phyloP scores from a whole-genome alignment of 2,329 filamentous ascomycete genomes.

The Monascus ruber region DNA sequence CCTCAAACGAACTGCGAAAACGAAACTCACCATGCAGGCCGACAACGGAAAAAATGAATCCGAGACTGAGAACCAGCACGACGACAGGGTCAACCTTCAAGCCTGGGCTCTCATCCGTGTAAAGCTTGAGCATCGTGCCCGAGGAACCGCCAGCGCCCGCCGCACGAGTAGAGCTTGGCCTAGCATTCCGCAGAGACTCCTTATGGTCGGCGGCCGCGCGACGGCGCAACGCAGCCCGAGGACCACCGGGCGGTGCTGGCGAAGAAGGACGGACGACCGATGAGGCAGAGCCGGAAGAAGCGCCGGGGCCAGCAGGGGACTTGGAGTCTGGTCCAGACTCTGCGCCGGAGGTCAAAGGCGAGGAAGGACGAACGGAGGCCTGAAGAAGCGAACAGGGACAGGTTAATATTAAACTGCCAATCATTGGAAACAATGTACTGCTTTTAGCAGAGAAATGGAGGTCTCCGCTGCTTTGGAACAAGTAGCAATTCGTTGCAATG shows the following conservation, averaged over 20 bases:
- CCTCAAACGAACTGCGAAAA: background rate
- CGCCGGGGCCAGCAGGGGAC: constrained; percentile 24
- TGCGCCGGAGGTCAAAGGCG: constrained; percentile 33
- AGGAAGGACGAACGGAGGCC: constrained; percentile 31
- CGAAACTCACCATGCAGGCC: constrained; percentile 76
- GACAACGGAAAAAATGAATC: constrained; percentile 98
- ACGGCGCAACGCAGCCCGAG: constrained; percentile 88
- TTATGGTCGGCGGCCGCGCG: constrained; percentile 95
- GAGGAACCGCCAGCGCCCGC: constrained; percentile 92
- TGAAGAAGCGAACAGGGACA: constrained; percentile 7
- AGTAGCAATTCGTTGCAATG: background rate
- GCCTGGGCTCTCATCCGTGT: constrained; percentile 96
- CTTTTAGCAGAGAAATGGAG: background rate
- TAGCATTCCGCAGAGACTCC: constrained; percentile 88
- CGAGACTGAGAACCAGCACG: constrained; percentile 87
- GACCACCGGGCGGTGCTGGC: constrained; percentile 80
- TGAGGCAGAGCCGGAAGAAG: constrained; percentile 51
- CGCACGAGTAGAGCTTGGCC: constrained; percentile 82
- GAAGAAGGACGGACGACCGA: constrained; percentile 69
- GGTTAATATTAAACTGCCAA: constrained; percentile 1
- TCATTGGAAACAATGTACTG: background rate
- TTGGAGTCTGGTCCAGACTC: constrained; percentile 36
- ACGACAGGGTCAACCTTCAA: constrained; percentile 97
- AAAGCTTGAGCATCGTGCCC: constrained; percentile 97
- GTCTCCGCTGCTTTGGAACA: background rate